These are phyloP conservation scores for Viridothelium virens DNA, from an alignment of 495 filamentous ascomycete genomes.

Conservation along the genomic window DNA sequence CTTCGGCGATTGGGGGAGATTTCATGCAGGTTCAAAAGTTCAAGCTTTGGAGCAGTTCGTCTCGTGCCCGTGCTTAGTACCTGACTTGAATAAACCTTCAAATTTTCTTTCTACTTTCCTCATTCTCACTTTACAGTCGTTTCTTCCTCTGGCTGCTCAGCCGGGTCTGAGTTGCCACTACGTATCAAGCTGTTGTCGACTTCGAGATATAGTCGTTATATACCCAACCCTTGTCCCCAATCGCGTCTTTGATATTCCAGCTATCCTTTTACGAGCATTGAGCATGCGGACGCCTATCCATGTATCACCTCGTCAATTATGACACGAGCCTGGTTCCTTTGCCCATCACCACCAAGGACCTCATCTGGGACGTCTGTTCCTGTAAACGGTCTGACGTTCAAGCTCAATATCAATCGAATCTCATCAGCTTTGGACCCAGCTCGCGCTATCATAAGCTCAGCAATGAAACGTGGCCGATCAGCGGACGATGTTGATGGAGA, in stretches of 20 bases:
- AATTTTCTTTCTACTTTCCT: background rate
- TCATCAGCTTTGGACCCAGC: background rate
- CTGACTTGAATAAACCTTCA: background rate
- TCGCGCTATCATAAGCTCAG: background rate
- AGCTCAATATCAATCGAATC: background rate
- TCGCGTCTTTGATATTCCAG: background rate
- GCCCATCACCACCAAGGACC: background rate
- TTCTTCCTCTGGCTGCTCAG: background rate
- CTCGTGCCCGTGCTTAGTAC: slow-evolving; percentile 3
- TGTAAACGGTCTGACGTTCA: background rate
- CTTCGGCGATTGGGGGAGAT: background rate
- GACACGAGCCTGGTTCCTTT: background rate
- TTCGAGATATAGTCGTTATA: background rate
- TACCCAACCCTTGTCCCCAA: background rate
- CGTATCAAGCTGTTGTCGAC: background rate
- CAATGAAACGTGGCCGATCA: slow-evolving; percentile 5
- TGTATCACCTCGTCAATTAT: background rate
- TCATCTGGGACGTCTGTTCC: background rate
- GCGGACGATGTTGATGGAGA: background rate
- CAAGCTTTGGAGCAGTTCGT: background rate
- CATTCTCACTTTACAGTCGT: background rate
- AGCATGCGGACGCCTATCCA: slow-evolving; percentile 2
- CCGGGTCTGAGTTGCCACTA: background rate
- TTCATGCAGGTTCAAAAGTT: background rate
- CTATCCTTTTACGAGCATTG: background rate